Percentiles rank a stretch among this genome's conserved stretches.
Conservation (phyloP, 805 yeast genomes). For the Lipomyces yamadae region DNA sequence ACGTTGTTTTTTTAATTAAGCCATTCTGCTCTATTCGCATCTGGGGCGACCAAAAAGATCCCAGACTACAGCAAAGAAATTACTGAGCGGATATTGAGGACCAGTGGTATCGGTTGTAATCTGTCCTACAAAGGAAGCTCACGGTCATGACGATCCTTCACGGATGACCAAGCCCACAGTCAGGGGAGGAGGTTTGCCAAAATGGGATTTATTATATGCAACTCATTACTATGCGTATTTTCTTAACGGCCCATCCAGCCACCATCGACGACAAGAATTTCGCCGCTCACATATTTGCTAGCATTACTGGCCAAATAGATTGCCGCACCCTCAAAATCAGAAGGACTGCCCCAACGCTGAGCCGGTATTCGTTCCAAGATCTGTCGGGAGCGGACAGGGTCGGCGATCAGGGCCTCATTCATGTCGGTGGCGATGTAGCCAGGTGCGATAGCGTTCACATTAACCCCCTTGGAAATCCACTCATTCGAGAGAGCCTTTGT, state of each 20-base stretch:
- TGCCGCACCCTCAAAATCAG: constrained; percentile 54
- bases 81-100: too few relatives aligned
- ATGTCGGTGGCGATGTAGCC: constrained; percentile 56
- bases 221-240: too few relatives aligned
- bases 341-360: constrained; percentile 56
- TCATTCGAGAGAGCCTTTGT: constrained; percentile 52
- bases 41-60: too few relatives aligned
- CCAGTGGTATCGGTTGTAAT: too few relatives aligned
- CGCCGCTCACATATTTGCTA: constrained; percentile 58
- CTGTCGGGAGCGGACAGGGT: constrained; percentile 42
- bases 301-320: constrained; percentile 58
- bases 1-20: too few relatives aligned
- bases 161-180: too few relatives aligned
- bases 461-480: constrained; percentile 53
- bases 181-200: too few relatives aligned
- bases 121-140: too few relatives aligned
- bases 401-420: constrained; percentile 47
- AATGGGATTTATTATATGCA: not conserved
- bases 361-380: constrained; percentile 52
- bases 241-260: constrained; percentile 36
- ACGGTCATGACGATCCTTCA: too few relatives aligned
- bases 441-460: constrained; percentile 56
- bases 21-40: too few relatives aligned
- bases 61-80: too few relatives aligned
- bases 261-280: constrained; percentile 51